Base-by-base conservation (phyloP, 495 filamentous ascomycete genomes). In the Neurospora sp. region DNA sequence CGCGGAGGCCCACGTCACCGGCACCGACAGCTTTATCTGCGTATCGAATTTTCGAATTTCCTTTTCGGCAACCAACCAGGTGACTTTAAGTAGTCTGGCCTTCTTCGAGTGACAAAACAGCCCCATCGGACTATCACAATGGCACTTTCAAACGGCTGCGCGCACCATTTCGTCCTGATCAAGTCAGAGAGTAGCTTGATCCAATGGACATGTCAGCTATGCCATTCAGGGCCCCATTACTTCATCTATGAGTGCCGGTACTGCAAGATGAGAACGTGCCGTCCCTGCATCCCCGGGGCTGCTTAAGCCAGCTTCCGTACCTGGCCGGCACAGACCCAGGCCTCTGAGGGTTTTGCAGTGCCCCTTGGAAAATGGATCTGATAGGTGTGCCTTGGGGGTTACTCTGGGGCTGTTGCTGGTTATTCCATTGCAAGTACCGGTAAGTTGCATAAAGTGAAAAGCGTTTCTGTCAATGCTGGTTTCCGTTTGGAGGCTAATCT, bases 221-320 rank as follows among this genome's bases (percentile, higher is more conserved):
- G 92, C 81, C 90, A 91, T 77, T 89, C 87, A 7, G 92, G 92
- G 5, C 92, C 92, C 42, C 91, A 93, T 81, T 93, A 91, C 91
- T 91, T 87, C 82, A 94, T 94, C 79, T 93, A 88, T 79, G 91
- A 94, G 82, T 94, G 92, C 85, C 82, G 85, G 76, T 90, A 90
- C 78, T 94, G 92, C 87, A 91, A 92, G 80, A 82, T 93, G 70
- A 92, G 93, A 84, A 88, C 88, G 35, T 94, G 92, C 80, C 83
- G 89, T 69, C 84, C 87, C 39, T 94, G 92, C 80, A 86, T 88
- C 70, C 82, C 86, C 75, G 89, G 86, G 70, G 87, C 86, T 77
- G 74, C 69, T 54, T 69, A 72, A 77, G 76, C 66, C 71, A 69
- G 73, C 73, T 62, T 42, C 40, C 23, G 73, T 71, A 41, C 44